A percentile compares a stretch with the other conserved stretches of the same genome.
Conservation (phyloP, 768 basidiomycete species). For the Boletales sp. region DNA sequence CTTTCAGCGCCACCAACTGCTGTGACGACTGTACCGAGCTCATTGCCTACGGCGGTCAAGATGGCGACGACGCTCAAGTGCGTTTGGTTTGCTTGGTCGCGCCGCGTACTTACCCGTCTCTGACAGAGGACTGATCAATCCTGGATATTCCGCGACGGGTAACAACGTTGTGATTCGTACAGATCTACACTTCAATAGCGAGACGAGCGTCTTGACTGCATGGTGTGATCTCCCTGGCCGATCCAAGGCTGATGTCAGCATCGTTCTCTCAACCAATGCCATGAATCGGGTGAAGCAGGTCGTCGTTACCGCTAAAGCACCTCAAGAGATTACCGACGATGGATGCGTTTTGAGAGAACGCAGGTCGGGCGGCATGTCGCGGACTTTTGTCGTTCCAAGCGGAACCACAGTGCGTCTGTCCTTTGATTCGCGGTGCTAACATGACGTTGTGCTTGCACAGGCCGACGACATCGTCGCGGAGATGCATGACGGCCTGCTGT, state of each 20-base stretch:
- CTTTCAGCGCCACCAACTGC: slow-evolving; percentile 1
- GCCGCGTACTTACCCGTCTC: slow-evolving; percentile 10
- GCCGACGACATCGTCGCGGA: slow-evolving; percentile 50
- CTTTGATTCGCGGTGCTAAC: neutral
- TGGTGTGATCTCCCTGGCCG: slow-evolving; percentile 71
- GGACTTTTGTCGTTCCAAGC: slow-evolving; percentile 52
- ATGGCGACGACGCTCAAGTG: slow-evolving; percentile 19
- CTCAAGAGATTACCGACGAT: slow-evolving; percentile 38
- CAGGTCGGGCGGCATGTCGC: slow-evolving; percentile 46
- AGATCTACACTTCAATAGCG: slow-evolving; percentile 56
- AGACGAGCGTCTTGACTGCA: slow-evolving; percentile 49
- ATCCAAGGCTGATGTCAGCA: slow-evolving; percentile 50
- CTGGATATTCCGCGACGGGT: slow-evolving; percentile 17
- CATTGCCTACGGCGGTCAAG: slow-evolving; percentile 2
- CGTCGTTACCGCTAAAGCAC: slow-evolving; percentile 47
- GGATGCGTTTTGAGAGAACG: slow-evolving; percentile 52
- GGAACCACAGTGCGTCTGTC: slow-evolving; percentile 51
- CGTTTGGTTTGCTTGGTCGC: slow-evolving; percentile 5
- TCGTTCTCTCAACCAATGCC: slow-evolving; percentile 57
- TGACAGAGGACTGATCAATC: slow-evolving; percentile 24
- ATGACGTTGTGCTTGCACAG: slow-evolving; percentile 28
- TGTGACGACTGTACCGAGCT: neutral
- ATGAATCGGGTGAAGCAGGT: slow-evolving; percentile 64
- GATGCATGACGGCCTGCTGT: slow-evolving; percentile 61
- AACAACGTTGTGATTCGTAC: slow-evolving; percentile 48